These are phyloP conservation scores for Brassica rapa DNA, from an alignment of 345 rosid species.

Conservation along the genomic window DNA sequence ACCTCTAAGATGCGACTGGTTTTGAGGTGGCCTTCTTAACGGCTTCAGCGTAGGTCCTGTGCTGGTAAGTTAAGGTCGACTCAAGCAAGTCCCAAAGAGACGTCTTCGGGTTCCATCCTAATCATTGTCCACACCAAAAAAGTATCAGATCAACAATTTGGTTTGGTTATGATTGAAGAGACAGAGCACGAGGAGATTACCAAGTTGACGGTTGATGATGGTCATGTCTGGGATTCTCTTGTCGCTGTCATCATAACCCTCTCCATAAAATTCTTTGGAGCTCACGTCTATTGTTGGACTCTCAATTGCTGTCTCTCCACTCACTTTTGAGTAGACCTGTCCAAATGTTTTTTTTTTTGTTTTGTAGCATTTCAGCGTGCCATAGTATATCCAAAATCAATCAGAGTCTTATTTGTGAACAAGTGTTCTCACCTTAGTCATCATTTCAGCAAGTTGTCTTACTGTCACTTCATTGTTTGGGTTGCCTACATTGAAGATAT, in stretches of 20 bases:
- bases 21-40: slow-evolving; percentile 70
- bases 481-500: slow-evolving; percentile 96
- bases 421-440: slow-evolving; percentile 67
- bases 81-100: slow-evolving; percentile 96
- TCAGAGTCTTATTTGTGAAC: neutral
- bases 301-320: slow-evolving; percentile 69
- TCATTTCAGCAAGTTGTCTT: slow-evolving; percentile 98
- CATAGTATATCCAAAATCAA: neutral
- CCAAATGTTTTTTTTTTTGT: neutral
- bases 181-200: slow-evolving; percentile 40
- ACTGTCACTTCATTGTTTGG: slow-evolving; percentile 99
- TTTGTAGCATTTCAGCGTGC: neutral
- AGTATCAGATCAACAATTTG: neutral
- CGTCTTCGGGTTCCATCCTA: slow-evolving; percentile 98
- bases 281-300: slow-evolving; percentile 79
- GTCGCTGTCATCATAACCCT: slow-evolving; percentile 95
- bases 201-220: slow-evolving; percentile 86
- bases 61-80: slow-evolving; percentile 93
- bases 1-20: slow-evolving; percentile 55
- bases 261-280: slow-evolving; percentile 92
- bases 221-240: slow-evolving; percentile 99
- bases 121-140: neutral
- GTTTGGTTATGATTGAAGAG: slow-evolving; percentile 2
- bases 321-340: slow-evolving; percentile 82
- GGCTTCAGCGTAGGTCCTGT: slow-evolving; percentile 93